phyloP scores from a whole-genome alignment of 257 asterid species.

The Orobanche coerulescens region DNA sequence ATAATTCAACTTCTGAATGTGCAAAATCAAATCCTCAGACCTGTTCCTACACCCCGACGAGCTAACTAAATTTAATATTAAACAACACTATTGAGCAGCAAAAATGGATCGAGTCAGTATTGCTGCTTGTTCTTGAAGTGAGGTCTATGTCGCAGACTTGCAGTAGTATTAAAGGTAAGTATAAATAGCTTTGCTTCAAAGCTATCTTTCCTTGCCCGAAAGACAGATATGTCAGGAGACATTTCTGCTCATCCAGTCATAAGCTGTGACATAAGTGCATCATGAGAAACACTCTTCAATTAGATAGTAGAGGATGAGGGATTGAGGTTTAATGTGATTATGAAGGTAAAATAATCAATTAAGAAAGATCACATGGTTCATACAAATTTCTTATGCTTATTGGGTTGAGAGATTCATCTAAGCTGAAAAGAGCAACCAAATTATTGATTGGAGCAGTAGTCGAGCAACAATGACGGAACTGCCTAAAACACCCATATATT shows the following conservation, averaged over 20 bases:
- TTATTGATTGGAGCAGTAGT: background rate
- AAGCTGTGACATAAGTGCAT: too few relatives aligned
- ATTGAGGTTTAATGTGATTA: background rate
- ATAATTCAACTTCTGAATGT: background rate
- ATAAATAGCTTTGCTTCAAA: too few relatives aligned
- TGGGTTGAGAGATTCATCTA: background rate
- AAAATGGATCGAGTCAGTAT: background rate
- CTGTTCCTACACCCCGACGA: background rate
- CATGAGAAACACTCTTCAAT: too few relatives aligned
- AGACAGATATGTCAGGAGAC: too few relatives aligned
- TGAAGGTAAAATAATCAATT: too few relatives aligned
- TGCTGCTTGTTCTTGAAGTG: background rate
- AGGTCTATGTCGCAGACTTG: background rate
- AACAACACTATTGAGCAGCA: background rate
- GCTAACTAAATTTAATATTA: background rate
- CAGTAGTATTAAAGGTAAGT: constrained; percentile 1
- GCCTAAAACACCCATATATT: constrained; percentile 7
- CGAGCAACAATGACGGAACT: background rate
- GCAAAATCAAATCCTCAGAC: background rate
- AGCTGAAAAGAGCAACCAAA: background rate
- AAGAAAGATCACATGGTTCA: background rate
- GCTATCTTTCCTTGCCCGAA: too few relatives aligned
- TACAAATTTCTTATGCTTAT: background rate
- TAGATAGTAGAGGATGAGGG: too few relatives aligned
- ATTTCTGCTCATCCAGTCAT: too few relatives aligned